A percentile compares a stretch with the other conserved stretches of the same genome.
Evolutionary conservation across 345 rosid species (phyloP).

Genomic region (Hibiscus trionum): DNA sequence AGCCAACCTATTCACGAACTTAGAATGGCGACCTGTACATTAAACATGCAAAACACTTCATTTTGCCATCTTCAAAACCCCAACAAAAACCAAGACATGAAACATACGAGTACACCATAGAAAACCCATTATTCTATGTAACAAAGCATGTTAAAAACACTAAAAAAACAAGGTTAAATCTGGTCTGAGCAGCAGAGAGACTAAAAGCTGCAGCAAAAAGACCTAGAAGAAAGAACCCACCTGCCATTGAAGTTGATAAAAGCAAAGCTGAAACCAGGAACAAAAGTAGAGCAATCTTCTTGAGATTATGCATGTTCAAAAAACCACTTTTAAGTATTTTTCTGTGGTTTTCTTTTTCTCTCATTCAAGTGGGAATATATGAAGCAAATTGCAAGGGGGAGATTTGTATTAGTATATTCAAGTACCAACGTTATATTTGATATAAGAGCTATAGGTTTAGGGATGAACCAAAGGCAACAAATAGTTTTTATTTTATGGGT

Average conservation of each 20-base stretch:
- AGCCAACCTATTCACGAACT: slow-evolving; percentile 15
- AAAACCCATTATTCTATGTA: background rate
- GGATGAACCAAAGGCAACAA: background rate
- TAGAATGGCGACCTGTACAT: slow-evolving; percentile 40
- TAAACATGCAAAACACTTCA: background rate
- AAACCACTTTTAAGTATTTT: background rate
- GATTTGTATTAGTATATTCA: background rate
- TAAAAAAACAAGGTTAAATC: background rate
- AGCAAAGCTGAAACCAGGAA: slow-evolving; percentile 11
- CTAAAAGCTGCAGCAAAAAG: background rate
- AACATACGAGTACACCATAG: background rate
- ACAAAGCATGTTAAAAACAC: background rate
- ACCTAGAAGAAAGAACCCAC: slow-evolving; percentile 4
- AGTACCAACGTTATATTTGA: background rate
- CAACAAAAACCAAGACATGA: background rate
- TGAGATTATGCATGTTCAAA: slow-evolving; percentile 6
- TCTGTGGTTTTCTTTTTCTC: background rate
- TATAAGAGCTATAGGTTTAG: background rate
- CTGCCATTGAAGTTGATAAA: slow-evolving; percentile 14
- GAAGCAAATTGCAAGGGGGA: background rate
- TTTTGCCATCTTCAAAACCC: slow-evolving; percentile 18
- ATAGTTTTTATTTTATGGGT: background rate
- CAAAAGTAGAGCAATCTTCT: slow-evolving; percentile 9
- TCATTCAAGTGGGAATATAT: background rate
- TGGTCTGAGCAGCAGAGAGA: background rate